Evolutionary conservation across 192 early-diverging fungal species (phyloP).

Genomic region (Podila minutissima): DNA sequence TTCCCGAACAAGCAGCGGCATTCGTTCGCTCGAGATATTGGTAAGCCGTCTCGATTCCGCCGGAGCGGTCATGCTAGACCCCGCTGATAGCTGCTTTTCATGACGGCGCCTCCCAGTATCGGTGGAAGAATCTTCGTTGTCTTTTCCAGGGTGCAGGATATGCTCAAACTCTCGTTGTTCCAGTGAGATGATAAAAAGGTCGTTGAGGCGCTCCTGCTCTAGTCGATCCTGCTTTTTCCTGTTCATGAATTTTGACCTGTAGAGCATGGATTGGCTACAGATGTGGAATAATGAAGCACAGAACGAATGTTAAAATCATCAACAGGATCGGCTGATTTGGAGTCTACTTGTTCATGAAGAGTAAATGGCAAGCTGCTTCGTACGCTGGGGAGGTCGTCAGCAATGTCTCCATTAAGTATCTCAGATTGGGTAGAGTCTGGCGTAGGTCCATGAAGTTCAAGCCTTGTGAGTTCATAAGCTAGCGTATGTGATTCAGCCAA

Average conservation of each 20-base stretch:
- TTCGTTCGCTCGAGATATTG: conserved; percentile 4
- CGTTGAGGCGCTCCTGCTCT: conserved; percentile 31
- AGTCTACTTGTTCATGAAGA: background rate
- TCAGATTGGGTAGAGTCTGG: conserved; percentile 76
- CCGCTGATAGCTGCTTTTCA: conserved; percentile 6
- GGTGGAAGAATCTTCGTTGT: background rate
- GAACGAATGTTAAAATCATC: background rate
- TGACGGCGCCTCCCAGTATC: conserved; percentile 5
- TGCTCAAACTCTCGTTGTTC: conserved; percentile 35
- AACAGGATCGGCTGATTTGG: background rate
- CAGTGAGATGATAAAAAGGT: conserved; percentile 26
- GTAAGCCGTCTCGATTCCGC: background rate
- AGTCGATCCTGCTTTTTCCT: conserved; percentile 30
- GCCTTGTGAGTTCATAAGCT: conserved; percentile 77
- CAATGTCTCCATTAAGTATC: conserved; percentile 63
- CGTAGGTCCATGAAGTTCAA: conserved; percentile 73
- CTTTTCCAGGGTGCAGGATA: conserved; percentile 4
- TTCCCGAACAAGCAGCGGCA: conserved; percentile 20
- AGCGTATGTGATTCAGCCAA: conserved; percentile 4
- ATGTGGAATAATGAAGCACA: background rate
- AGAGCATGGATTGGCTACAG: conserved; percentile 40
- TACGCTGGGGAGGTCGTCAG: conserved; percentile 56
- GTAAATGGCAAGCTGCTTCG: background rate
- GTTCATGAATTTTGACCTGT: conserved; percentile 28
- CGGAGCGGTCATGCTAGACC: background rate